Evolutionary conservation across 2,329 filamentous ascomycete genomes (phyloP), one percentile per base, ranked within the genome.

Genomic region (Penicillium sp.): DNA sequence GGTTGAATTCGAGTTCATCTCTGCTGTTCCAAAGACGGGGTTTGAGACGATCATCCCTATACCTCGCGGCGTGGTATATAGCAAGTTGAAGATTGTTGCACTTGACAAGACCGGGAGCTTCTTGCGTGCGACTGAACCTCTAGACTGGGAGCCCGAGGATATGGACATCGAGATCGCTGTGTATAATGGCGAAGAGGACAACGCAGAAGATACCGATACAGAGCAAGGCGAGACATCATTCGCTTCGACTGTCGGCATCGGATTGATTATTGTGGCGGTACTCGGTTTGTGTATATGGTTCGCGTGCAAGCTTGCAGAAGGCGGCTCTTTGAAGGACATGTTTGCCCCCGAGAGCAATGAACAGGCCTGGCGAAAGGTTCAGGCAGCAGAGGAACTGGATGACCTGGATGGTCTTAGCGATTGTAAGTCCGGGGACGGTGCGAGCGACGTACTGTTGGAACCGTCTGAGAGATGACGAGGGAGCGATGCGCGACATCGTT

Each of bases 41-140:
- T 74, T 74, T 49, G 72, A 74, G 38, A 73, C 72, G 6, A 59
- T 61, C 7, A 59, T 73, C 17, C 17, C 59, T 15, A 66, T 74
- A n/a, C 67, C 69, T 3, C 8, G 38, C 0, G 56, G 64, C 22
- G 53, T 59, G 0, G 41, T 25, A 4, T 60, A 60, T 14, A 28
- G 37, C 7, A 65, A 54, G 42, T 50, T 73, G 14, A 69, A 71
- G 5, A 63, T 66, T 34, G 54, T 68, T 20, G 71, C 61, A 3
- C 54, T 72, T 1, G 63, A 71, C n/a, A 53, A 60, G 15, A 54
- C 45, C 1, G 70, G 70, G n/a, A 47, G 54, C 5, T 39, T 62
- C 8, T 51, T 74, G 1, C 65, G 67, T 5, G 52, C 61, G 8
- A 67, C 67, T 4, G 39, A 50, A 8, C 20, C 63, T 1, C 49